These are phyloP conservation scores for Syzygium aromaticum DNA, from an alignment of 345 rosid genomes.

Conservation along the genomic window DNA sequence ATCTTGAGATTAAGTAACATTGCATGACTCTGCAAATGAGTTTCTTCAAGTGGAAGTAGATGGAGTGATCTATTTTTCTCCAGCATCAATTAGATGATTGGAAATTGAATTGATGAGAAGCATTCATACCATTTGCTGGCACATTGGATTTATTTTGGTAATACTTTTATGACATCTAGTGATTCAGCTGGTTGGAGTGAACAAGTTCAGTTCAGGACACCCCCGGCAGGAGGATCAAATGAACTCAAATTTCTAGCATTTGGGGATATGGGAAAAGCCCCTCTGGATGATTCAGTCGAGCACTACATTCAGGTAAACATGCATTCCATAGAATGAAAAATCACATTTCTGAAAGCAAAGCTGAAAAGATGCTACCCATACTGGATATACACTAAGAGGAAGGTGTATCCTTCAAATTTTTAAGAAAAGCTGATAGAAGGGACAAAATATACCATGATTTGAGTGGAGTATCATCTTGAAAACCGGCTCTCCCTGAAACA, in stretches of 20 bases:
- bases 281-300: constrained; percentile 45
- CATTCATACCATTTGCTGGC: background rate
- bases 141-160: background rate
- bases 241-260: constrained; percentile 43
- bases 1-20: background rate
- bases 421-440: background rate
- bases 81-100: background rate
- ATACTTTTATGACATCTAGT: constrained; percentile 11
- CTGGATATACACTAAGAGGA: background rate
- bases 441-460: background rate
- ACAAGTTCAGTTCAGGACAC: constrained; percentile 33
- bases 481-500: background rate
- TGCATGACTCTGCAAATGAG: background rate
- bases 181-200: constrained; percentile 56
- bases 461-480: background rate
- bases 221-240: constrained; percentile 53
- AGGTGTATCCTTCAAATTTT: background rate
- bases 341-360: background rate
- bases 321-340: background rate
- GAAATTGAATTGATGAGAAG: background rate
- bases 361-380: background rate
- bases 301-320: constrained; percentile 50
- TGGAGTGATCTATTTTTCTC: background rate
- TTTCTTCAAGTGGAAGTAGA: background rate
- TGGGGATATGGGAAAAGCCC: constrained; percentile 81